These are phyloP conservation scores for Haematococcus lacustris DNA, from an alignment of 139 green algal species.

Conservation along the genomic window DNA sequence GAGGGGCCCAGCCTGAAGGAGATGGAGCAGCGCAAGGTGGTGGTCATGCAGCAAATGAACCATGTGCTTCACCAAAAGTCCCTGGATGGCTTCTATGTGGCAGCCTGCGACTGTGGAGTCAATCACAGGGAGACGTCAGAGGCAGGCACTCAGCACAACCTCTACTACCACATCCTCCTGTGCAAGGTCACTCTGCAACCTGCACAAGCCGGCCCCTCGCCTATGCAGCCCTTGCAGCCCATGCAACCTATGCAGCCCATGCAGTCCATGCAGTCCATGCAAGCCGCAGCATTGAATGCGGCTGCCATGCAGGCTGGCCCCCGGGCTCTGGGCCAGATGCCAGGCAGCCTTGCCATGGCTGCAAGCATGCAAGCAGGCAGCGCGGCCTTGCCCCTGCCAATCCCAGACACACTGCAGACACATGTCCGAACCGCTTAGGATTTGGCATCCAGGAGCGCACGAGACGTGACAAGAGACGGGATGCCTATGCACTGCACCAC, in stretches of 20 bases:
- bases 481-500: too few relatives aligned
- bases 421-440: too few relatives aligned
- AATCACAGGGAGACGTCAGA: conserved; percentile 7
- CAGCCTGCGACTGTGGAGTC: conserved; percentile 8
- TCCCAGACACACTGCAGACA: too few relatives aligned
- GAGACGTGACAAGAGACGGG: too few relatives aligned
- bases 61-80: conserved; percentile 10
- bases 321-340: too few relatives aligned
- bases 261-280: neutral
- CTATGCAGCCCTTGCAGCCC: conserved; percentile 24
- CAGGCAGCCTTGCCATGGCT: too few relatives aligned
- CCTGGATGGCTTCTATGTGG: conserved; percentile 21
- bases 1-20: conserved; percentile 12
- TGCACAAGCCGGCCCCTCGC: conserved; percentile 20
- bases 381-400: too few relatives aligned
- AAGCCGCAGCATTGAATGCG: conserved; percentile 21
- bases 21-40: conserved; percentile 19
- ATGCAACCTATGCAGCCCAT: conserved; percentile 15
- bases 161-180: conserved; percentile 32
- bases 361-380: too few relatives aligned
- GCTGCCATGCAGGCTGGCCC: neutral
- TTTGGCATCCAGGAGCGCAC: too few relatives aligned
- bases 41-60: conserved; percentile 33
- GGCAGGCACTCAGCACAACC: conserved; percentile 19
- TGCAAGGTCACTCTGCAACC: conserved; percentile 13